phyloP scores from a whole-genome alignment of 805 yeast species.

The Lachancea thermotolerans region DNA sequence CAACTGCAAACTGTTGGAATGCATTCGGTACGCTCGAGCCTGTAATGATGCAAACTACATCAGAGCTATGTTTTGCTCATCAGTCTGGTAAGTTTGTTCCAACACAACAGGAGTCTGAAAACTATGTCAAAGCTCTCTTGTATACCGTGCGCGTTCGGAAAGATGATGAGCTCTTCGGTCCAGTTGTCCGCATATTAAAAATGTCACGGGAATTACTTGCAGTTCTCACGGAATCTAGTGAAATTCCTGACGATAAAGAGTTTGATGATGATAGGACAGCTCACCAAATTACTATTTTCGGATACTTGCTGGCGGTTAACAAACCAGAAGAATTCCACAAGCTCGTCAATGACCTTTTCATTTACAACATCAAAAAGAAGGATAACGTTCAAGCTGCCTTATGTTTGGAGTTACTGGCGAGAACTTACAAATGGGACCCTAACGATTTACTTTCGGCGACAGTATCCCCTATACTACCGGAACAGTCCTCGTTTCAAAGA shows the following conservation, averaged over 20 bases:
- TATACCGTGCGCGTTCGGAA: constrained; percentile 30
- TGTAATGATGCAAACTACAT: constrained; percentile 15
- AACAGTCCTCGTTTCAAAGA: constrained; percentile 72
- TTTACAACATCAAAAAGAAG: constrained; percentile 49
- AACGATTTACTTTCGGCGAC: constrained; percentile 49
- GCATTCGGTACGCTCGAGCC: constrained; percentile 15
- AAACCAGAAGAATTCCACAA: constrained; percentile 75
- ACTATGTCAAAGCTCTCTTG: constrained; percentile 15
- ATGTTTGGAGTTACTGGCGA: constrained; percentile 68
- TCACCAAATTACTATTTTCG: constrained; percentile 67
- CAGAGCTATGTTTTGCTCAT: constrained; percentile 25
- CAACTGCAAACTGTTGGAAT: constrained; percentile 33
- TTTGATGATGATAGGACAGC: constrained; percentile 83
- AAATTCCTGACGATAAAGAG: constrained; percentile 74
- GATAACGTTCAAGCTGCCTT: constrained; percentile 80
- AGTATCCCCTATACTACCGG: constrained; percentile 65
- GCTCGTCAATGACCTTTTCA: constrained; percentile 70
- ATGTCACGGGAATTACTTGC: constrained; percentile 56
- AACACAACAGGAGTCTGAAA: constrained; percentile 21
- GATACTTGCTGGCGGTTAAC: constrained; percentile 68
- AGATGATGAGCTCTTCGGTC: constrained; percentile 55
- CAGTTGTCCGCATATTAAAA: constrained; percentile 44
- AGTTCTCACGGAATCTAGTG: constrained; percentile 57
- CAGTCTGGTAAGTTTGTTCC: constrained; percentile 20
- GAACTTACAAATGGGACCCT: constrained; percentile 69